Conservation (phyloP, 208 protist genomes). For the Crithidia acanthocephali region DNA sequence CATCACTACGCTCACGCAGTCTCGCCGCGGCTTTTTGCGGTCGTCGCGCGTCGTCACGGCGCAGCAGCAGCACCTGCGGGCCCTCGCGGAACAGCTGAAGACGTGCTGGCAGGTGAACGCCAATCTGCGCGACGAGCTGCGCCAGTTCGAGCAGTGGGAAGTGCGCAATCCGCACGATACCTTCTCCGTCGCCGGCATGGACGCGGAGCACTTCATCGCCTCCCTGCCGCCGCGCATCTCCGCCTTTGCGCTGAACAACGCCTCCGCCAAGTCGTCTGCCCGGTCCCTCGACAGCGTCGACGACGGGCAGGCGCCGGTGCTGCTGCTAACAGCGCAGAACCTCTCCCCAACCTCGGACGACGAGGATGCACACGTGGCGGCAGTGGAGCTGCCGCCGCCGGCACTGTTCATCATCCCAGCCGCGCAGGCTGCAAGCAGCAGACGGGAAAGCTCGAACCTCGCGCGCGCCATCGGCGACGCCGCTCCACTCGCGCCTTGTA, state of each 20-base stretch:
- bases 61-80: slow-evolving; percentile 23
- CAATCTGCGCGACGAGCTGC: slow-evolving; percentile 27
- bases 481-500: slow-evolving; percentile 16
- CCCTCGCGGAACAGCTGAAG: slow-evolving; percentile 17
- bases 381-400: neutral
- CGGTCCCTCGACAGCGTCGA: slow-evolving; percentile 17
- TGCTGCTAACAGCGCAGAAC: slow-evolving; percentile 35
- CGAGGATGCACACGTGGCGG: neutral
- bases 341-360: slow-evolving; percentile 7
- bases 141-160: slow-evolving; percentile 25
- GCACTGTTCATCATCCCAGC: neutral
- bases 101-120: slow-evolving; percentile 30
- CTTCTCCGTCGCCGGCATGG: slow-evolving; percentile 27
- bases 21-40: slow-evolving; percentile 6
- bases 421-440: neutral
- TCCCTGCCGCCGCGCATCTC: slow-evolving; percentile 32
- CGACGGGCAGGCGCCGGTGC: slow-evolving; percentile 9
- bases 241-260: neutral
- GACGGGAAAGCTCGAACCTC: neutral
- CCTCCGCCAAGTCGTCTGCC: slow-evolving; percentile 10
- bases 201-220: slow-evolving; percentile 37
- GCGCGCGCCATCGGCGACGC: neutral
- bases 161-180: slow-evolving; percentile 21
- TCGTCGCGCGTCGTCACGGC: slow-evolving; percentile 12
- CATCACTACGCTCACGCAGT: neutral